Conservation (phyloP, 2,329 filamentous ascomycete species). For the Colletotrichum euphorbiae region DNA sequence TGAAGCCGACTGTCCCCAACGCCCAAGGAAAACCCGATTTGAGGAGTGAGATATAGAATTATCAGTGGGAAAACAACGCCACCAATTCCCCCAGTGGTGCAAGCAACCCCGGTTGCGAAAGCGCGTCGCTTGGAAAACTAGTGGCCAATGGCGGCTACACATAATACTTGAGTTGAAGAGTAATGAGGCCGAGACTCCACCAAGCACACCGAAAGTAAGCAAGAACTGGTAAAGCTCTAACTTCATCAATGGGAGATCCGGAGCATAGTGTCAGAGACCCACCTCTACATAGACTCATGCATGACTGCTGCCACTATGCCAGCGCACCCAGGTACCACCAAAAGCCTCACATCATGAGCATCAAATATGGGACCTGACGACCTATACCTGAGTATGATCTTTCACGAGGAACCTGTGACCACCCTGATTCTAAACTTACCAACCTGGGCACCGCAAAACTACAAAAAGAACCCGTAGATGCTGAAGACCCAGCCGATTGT, state of each 20-base stretch:
- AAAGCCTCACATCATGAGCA: constrained; percentile 68
- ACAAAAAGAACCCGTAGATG: constrained; percentile 76
- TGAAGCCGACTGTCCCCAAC: constrained; percentile 46
- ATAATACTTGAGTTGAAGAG: constrained; percentile 76
- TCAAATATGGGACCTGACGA: constrained; percentile 81
- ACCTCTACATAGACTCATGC: constrained; percentile 67
- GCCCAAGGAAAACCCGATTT: constrained; percentile 49
- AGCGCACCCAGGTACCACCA: constrained; percentile 69
- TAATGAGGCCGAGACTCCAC: constrained; percentile 73
- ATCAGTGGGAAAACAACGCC: constrained; percentile 63
- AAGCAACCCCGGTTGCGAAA: constrained; percentile 76
- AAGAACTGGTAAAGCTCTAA: constrained; percentile 77
- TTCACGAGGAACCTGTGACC: too few relatives aligned
- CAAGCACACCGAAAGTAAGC: constrained; percentile 73
- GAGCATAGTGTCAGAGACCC: constrained; percentile 1
- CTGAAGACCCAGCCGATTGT: constrained; percentile 80
- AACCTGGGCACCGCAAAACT: constrained; percentile 78
- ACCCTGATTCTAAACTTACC: constrained; percentile 47
- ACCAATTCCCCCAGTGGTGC: constrained; percentile 71
- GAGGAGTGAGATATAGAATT: constrained; percentile 44
- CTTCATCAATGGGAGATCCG: background rate
- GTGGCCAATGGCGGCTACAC: constrained; percentile 75
- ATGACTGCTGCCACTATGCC: constrained; percentile 66
- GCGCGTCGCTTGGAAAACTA: too few relatives aligned
- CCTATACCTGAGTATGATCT: constrained; percentile 45